Evolutionary conservation across 306 rosid species (phyloP).

Genomic region (Adenanthera pavonina): DNA sequence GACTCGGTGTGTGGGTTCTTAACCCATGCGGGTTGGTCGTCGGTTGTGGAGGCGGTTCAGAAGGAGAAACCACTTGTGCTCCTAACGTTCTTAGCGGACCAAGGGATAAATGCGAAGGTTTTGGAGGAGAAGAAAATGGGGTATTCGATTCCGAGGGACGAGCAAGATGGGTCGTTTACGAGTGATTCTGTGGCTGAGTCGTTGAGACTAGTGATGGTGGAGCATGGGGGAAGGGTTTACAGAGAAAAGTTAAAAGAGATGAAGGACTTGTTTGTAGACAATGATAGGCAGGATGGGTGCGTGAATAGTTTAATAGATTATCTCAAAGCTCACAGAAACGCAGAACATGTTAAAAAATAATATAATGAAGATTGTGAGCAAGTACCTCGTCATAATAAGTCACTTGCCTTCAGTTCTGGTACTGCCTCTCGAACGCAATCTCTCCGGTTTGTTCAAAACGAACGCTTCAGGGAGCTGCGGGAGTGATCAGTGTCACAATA

Average conservation of each 20-base stretch:
- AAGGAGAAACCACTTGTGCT: conserved; percentile 38
- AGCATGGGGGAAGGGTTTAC: conserved; percentile 39
- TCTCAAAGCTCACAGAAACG: conserved; percentile 1
- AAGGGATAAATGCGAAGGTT: conserved; percentile 39
- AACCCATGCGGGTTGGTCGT: conserved; percentile 52
- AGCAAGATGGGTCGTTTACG: conserved; percentile 40
- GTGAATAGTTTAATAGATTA: conserved; percentile 28
- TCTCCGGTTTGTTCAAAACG: no score
- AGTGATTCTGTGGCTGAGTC: conserved; percentile 20
- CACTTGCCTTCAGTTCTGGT: no score
- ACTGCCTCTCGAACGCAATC: no score
- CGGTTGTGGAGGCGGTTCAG: conserved; percentile 46
- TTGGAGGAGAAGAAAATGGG: conserved; percentile 44
- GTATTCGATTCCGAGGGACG: conserved; percentile 35
- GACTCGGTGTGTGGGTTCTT: conserved; percentile 45
- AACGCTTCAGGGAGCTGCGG: no score
- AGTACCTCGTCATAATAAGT: no score
- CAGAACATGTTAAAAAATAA: neutral
- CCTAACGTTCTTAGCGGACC: conserved; percentile 44
- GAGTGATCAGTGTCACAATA: no score
- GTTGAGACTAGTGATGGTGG: conserved; percentile 27
- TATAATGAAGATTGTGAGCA: no score
- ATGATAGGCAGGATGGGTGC: conserved; percentile 6
- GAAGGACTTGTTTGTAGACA: conserved; percentile 35
- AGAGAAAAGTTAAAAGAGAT: conserved; percentile 41